A percentile compares a stretch with the other conserved stretches of the same genome.
phyloP scores from a whole-genome alignment of 192 early-diverging fungal species.

The Backusella tuberculispora region DNA sequence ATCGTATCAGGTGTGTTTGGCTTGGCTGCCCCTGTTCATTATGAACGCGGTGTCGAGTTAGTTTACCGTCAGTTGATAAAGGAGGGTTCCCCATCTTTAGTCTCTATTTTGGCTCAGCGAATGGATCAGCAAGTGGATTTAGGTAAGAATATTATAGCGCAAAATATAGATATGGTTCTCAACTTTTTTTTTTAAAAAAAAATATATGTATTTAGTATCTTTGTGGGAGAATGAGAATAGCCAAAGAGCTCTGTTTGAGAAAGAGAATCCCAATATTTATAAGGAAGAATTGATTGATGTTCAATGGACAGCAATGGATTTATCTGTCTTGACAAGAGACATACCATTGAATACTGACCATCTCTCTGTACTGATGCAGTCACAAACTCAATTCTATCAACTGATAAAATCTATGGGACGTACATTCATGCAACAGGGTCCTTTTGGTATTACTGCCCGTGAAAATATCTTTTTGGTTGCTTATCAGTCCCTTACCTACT shows the following conservation, averaged over 20 bases:
- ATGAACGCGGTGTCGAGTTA: constrained; percentile 57
- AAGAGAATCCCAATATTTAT: constrained; percentile 77
- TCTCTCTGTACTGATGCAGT: background rate
- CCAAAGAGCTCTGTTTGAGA: constrained; percentile 67
- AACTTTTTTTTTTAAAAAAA: background rate
- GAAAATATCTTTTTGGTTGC: constrained; percentile 17
- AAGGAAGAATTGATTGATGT: constrained; percentile 72
- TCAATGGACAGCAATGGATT: constrained; percentile 48
- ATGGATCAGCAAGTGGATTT: constrained; percentile 7
- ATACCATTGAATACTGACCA: background rate
- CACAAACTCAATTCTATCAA: background rate
- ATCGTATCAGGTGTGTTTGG: constrained; percentile 62
- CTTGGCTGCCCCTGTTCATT: constrained; percentile 57
- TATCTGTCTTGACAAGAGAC: background rate
- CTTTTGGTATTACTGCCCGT: constrained; percentile 32
- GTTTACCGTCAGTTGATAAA: constrained; percentile 42
- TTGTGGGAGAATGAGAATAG: constrained; percentile 26
- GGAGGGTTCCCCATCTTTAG: constrained; percentile 32
- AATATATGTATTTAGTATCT: background rate
- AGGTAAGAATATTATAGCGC: background rate
- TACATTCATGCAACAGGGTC: constrained; percentile 25
- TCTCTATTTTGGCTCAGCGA: background rate
- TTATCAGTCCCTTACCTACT: constrained; percentile 7
- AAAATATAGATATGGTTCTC: background rate
- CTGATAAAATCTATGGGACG: background rate